Base-by-base conservation (phyloP, 371 early-diverging fungal genomes). In the Choanephora cucurbitarum region DNA sequence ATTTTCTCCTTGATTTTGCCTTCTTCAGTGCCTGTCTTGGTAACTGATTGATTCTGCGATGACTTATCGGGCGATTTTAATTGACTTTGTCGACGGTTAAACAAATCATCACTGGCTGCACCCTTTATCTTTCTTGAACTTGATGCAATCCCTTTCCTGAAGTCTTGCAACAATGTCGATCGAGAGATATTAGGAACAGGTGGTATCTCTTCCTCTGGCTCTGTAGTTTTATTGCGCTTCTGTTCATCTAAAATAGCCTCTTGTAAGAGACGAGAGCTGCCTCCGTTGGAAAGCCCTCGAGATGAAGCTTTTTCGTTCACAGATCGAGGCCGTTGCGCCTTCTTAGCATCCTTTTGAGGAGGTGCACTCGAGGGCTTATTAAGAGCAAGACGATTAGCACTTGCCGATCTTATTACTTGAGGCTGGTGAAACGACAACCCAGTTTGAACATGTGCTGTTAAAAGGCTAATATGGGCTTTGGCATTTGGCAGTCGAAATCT, bases 401-500 rank as follows among this genome's bases (percentile, higher is more conserved):
- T 69, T 18, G 52, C 52, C 15, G 70, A 57, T 41, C 66, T 40
- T 41, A 50, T n/a, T 13, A 66, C 52, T 41, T 57, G 45, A 34
- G 54, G 57, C 23, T 32, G 62, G 47, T 48, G 34, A 31, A 52
- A 50, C 6, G 49, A 33, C 0, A 62, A 22, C 10, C 62, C 68
- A 6, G 62, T 73, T 14, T 73, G 64, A 15, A 79, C 67, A 44
- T 77, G 44, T 17, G 58, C 69, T 9, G 63, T 64, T 14, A 84
- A 39, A 32, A 82, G 70, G 1, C 80, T 75, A 15, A 69, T 58
- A 8, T 83, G 68, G 4, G 85, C 83, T 54, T 82, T 70, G 18
- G 67, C 69, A 49, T 81, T 82, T 19, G 82, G 83, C 6, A 75
- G 62, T 14, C 69, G 64, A 48, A 85, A 68, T 43, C 76, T 75